phyloP scores from a whole-genome alignment of 2,329 filamentous ascomycete genomes.

The Phyllosticta citriasiana region DNA sequence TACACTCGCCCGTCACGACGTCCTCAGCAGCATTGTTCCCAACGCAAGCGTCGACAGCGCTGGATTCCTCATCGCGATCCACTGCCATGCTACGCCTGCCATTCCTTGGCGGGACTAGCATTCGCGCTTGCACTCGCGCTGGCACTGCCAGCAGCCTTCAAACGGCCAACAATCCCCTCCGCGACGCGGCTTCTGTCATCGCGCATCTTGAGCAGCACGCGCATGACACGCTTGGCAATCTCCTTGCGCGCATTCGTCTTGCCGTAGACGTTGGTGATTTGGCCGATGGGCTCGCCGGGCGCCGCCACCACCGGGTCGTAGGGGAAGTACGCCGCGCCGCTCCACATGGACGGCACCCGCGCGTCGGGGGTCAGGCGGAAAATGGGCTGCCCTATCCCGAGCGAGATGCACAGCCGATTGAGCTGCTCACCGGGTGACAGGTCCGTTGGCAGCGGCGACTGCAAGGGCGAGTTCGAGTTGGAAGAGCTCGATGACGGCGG shows the following conservation, averaged over 20 bases:
- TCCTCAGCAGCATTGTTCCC: not conserved
- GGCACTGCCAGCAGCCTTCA: constrained; percentile 1
- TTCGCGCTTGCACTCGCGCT: not conserved
- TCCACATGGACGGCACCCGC: constrained; percentile 21
- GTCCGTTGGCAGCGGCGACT: not conserved
- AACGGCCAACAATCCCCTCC: constrained; percentile 9
- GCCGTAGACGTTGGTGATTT: constrained; percentile 34
- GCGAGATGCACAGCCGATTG: constrained; percentile 2
- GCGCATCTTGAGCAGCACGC: constrained; percentile 28
- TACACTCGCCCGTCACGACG: not conserved
- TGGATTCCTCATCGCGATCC: not conserved
- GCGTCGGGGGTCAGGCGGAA: constrained; percentile 4
- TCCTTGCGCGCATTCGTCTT: constrained; percentile 41
- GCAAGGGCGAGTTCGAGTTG: not conserved
- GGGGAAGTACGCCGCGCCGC: constrained; percentile 26
- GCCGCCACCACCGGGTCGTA: constrained; percentile 3
- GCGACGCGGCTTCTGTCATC: constrained; percentile 15
- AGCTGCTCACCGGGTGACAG: constrained; percentile 2
- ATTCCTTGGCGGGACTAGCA: not conserved
- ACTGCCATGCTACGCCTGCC: not conserved
- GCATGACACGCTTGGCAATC: constrained; percentile 33
- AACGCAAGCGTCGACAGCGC: not conserved
- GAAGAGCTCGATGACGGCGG: not conserved
- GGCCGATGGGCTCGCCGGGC: constrained; percentile 32
- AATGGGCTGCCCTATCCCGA: constrained; percentile 9